phyloP scores from a whole-genome alignment of 345 rosid species.

The Citropsis articulata region DNA sequence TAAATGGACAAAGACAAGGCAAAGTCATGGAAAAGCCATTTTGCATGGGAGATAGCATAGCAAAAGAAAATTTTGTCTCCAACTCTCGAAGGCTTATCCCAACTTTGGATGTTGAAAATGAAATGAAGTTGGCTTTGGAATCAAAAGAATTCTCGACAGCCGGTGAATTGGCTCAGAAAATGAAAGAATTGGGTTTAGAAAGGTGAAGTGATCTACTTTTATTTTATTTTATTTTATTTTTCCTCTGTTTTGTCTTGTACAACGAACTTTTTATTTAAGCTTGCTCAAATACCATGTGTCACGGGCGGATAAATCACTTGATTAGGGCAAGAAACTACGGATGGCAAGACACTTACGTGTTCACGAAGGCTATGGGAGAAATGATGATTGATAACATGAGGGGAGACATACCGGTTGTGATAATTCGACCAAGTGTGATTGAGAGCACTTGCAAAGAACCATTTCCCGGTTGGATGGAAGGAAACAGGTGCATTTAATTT shows the following conservation, averaged over 20 bases:
- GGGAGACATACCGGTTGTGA: conserved; percentile 77
- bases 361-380: conserved; percentile 99
- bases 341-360: conserved; percentile 93
- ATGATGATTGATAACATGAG: conserved; percentile 76
- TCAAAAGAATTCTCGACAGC: conserved; percentile 33
- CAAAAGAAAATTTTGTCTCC: conserved; percentile 46
- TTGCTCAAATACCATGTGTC: background rate
- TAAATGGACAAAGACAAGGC: conserved; percentile 94
- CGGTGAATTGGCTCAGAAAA: conserved; percentile 46
- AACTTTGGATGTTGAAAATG: conserved; percentile 55
- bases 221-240: background rate
- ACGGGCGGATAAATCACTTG: background rate
- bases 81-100: conserved; percentile 29
- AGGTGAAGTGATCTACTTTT: conserved; percentile 35
- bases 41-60: conserved; percentile 65
- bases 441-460: conserved; percentile 93
- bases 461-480: conserved; percentile 99
- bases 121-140: conserved; percentile 53
- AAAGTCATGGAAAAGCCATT: conserved; percentile 83
- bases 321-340: conserved; percentile 80
- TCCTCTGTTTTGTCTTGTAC: background rate
- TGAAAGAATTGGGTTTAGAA: conserved; percentile 80
- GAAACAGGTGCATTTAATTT: conserved; percentile 55
- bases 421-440: conserved; percentile 81
- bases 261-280: too few relatives aligned